Evolutionary conservation across 2,329 filamentous ascomycete genomes (phyloP).

Genomic region (Aspergillus eucalypticola): DNA sequence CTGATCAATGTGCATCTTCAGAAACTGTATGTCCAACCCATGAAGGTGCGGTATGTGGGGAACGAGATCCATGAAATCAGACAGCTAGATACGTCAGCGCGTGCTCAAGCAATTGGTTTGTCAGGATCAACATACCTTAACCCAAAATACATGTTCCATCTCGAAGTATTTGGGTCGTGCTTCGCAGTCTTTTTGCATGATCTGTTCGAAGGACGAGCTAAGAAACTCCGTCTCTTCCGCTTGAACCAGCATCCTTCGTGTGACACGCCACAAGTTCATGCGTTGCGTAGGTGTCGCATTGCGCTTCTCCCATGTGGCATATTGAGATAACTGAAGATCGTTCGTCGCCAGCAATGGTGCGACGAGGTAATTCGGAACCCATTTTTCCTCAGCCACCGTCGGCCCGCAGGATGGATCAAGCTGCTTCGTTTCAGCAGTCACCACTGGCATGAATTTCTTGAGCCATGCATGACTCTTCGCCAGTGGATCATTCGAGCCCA

Average conservation of each 20-base stretch:
- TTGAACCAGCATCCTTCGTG: conserved; percentile 47
- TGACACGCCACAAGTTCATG: conserved; percentile 50
- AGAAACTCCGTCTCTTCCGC: conserved; percentile 41
- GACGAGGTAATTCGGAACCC: conserved; percentile 53
- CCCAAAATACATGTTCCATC: conserved; percentile 54
- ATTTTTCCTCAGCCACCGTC: conserved; percentile 45
- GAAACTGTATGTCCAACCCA: conserved; percentile 41
- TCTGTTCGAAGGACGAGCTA: conserved; percentile 40
- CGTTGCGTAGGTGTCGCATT: conserved; percentile 45
- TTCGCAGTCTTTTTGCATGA: conserved; percentile 45
- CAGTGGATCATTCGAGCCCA: conserved; percentile 45
- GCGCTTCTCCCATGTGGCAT: conserved; percentile 50
- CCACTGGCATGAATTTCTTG: conserved; percentile 49
- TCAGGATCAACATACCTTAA: conserved; percentile 42
- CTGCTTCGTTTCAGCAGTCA: conserved; percentile 46
- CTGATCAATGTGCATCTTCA: conserved; percentile 44
- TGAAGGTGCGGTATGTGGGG: conserved; percentile 51
- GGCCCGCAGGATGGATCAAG: conserved; percentile 42
- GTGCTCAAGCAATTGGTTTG: not conserved
- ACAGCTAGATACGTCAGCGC: conserved; percentile 36
- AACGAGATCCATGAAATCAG: conserved; percentile 53
- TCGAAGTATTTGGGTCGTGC: conserved; percentile 50
- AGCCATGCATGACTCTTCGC: conserved; percentile 48
- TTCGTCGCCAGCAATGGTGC: conserved; percentile 52
- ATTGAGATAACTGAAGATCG: conserved; percentile 52